Evolutionary conservation across 129 eudicot genomes (phyloP).

Genomic region (Saussurea involucrata): DNA sequence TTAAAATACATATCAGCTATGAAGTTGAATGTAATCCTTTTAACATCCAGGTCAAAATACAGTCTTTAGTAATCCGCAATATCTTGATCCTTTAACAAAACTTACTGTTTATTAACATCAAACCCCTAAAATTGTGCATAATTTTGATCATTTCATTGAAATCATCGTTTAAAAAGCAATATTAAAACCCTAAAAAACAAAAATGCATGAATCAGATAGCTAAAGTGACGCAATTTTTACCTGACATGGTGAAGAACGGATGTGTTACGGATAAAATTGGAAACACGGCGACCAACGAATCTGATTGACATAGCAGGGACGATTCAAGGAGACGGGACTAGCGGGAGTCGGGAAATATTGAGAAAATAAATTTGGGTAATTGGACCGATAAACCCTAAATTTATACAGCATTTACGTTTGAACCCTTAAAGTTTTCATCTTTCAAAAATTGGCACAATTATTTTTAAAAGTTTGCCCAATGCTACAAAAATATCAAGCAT

Average conservation of each 20-base stretch:
- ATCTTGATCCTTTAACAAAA: neutral
- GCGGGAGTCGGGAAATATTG: neutral
- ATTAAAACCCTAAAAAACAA: neutral
- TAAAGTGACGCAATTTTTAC: neutral
- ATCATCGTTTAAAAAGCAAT: neutral
- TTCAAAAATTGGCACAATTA: neutral
- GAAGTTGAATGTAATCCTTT: neutral
- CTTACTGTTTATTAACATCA: neutral
- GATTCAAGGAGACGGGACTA: neutral
- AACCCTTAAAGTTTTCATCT: neutral
- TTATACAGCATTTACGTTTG: neutral
- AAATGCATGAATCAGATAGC: slow-evolving; percentile 10
- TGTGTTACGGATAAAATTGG: neutral
- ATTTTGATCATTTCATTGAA: neutral
- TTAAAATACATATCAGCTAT: neutral
- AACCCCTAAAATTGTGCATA: neutral
- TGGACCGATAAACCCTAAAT: neutral
- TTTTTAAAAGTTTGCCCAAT: no score
- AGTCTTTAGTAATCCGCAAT: neutral
- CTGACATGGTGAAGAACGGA: slow-evolving; percentile 15
- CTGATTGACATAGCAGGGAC: slow-evolving; percentile 15
- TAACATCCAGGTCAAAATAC: neutral
- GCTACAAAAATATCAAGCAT: no score
- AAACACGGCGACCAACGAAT: neutral
- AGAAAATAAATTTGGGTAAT: neutral